A percentile compares a stretch with the other conserved stretches of the same genome.
These are phyloP conservation scores for Trametes sanguinea DNA, from an alignment of 768 basidiomycete genomes.

Conservation along the genomic window DNA sequence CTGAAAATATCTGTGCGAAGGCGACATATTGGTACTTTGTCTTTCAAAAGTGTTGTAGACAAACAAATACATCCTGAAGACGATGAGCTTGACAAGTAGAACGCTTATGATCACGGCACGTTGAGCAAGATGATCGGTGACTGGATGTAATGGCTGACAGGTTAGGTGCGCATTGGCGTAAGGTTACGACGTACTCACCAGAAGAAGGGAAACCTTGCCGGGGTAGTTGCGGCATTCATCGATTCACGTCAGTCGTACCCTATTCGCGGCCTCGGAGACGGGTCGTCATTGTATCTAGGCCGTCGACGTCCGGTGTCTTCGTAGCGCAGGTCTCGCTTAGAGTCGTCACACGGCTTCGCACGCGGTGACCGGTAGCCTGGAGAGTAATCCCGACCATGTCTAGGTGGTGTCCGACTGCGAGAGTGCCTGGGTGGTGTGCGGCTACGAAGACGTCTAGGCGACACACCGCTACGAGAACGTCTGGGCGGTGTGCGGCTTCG, in stretches of 20 bases:
- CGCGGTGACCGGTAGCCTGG: not conserved
- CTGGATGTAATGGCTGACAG: not conserved
- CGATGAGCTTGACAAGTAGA: not conserved
- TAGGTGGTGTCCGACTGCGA: not conserved
- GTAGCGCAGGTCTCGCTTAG: constrained; percentile 2
- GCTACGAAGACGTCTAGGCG: not conserved
- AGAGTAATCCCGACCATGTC: not conserved
- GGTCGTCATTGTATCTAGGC: constrained; percentile 4
- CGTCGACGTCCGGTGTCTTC: constrained; percentile 7
- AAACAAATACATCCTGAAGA: not conserved
- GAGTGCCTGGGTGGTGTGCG: not conserved
- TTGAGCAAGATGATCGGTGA: not conserved
- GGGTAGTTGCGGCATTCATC: not conserved
- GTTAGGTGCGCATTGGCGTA: not conserved
- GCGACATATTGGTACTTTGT: too few relatives aligned
- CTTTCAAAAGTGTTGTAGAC: too few relatives aligned
- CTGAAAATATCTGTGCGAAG: too few relatives aligned
- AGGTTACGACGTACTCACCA: not conserved
- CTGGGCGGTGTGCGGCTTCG: constrained; percentile 14
- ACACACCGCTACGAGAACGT: not conserved
- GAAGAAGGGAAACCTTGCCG: not conserved
- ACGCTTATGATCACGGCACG: too few relatives aligned
- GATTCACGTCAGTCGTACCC: constrained; percentile 22
- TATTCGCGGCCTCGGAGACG: constrained; percentile 15
- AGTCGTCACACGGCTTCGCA: constrained; percentile 4